A percentile compares a stretch with the other conserved stretches of the same genome.
Conservation (phyloP, 208 protist species). For the Vickermania spadyakhi region DNA sequence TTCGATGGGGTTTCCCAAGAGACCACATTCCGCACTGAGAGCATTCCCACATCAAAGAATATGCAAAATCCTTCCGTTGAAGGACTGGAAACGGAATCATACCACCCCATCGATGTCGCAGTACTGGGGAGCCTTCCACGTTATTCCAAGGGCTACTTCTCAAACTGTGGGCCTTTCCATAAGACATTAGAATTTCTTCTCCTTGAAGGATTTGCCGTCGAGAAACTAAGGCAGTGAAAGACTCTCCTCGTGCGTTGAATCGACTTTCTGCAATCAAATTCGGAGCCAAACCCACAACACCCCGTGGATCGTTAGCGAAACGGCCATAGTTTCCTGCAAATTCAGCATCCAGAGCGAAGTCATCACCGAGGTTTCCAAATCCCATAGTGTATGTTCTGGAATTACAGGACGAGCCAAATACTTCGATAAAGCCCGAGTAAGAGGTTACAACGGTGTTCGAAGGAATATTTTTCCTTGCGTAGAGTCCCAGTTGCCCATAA, state of each 20-base stretch:
- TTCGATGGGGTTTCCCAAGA: slow-evolving; percentile 10
- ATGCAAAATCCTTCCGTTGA: slow-evolving; percentile 1
- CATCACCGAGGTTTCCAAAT: slow-evolving; percentile 65
- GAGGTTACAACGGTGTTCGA: slow-evolving; percentile 66
- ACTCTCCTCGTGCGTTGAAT: slow-evolving; percentile 69
- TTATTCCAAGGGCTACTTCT: slow-evolving; percentile 55
- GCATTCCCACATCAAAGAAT: slow-evolving; percentile 75
- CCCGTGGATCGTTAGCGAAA: slow-evolving; percentile 84
- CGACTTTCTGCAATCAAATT: slow-evolving; percentile 77
- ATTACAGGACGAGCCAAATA: slow-evolving; percentile 69
- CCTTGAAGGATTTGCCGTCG: slow-evolving; percentile 57
- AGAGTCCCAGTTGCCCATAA: slow-evolving; percentile 81
- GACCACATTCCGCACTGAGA: slow-evolving; percentile 74
- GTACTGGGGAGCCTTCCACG: slow-evolving; percentile 43
- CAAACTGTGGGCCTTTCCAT: slow-evolving; percentile 78
- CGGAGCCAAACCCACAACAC: slow-evolving; percentile 42
- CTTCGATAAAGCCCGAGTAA: slow-evolving; percentile 78
- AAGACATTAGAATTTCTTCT: slow-evolving; percentile 87
- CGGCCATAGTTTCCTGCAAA: slow-evolving; percentile 84
- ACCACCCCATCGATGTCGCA: slow-evolving; percentile 37
- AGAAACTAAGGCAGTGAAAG: slow-evolving; percentile 76
- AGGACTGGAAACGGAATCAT: slow-evolving; percentile 59
- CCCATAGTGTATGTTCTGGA: slow-evolving; percentile 88
- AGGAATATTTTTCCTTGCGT: slow-evolving; percentile 54
- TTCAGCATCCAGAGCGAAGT: slow-evolving; percentile 83